Percentiles rank a stretch among this genome's conserved stretches.
phyloP scores from a whole-genome alignment of 1,284 basidiomycete species.

The Mycena sp. region DNA sequence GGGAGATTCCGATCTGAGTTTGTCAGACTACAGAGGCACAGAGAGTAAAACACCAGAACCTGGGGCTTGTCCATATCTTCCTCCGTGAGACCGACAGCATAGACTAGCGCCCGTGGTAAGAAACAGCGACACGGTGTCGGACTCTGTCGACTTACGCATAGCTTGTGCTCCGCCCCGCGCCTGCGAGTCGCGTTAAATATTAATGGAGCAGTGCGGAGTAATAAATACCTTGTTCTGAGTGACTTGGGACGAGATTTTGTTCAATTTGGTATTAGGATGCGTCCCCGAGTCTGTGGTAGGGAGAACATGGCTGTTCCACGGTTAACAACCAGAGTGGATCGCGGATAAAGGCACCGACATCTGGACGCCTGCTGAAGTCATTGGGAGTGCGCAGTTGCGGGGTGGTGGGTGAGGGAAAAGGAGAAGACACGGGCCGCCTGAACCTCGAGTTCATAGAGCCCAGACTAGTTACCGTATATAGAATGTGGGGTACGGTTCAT shows the following conservation, averaged over 20 bases:
- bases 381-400: constrained; percentile 36
- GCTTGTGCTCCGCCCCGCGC: constrained; percentile 81
- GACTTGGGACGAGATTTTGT: constrained; percentile 74
- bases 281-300: constrained; percentile 33
- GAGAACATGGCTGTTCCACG: constrained; percentile 43
- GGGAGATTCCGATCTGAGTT: constrained; percentile 80
- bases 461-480: not conserved
- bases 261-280: constrained; percentile 59
- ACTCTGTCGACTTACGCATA: constrained; percentile 66
- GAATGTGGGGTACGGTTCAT: constrained; percentile 13
- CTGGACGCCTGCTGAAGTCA: constrained; percentile 61
- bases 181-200: too few species aligned
- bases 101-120: constrained; percentile 57
- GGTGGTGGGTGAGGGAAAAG: not conserved
- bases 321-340: not conserved
- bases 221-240: constrained; percentile 74
- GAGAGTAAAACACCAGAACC: constrained; percentile 46
- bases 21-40: constrained; percentile 7
- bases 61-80: constrained; percentile 86
- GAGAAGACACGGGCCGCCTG: not conserved
- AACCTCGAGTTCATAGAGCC: not conserved
- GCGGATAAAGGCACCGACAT: constrained; percentile 52
- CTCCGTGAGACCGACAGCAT: constrained; percentile 79
- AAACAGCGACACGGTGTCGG: not conserved
- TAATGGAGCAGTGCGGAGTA: not conserved